phyloP scores from a whole-genome alignment of 2,329 filamentous ascomycete species.

The Aspergillus sp. region DNA sequence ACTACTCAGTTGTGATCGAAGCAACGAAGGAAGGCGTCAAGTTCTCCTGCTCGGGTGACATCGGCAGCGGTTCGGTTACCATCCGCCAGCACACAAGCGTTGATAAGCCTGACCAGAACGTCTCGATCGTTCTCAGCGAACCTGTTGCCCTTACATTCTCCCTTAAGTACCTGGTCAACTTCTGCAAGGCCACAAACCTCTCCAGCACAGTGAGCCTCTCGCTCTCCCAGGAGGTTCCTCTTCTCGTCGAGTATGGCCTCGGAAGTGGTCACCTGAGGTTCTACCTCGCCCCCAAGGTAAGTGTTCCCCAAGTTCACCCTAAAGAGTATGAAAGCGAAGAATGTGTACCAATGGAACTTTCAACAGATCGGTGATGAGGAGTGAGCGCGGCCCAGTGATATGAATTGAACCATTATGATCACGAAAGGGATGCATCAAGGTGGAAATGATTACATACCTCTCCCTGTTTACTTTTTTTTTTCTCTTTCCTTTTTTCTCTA shows the following conservation, averaged over 20 bases:
- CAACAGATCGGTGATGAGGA: slow-evolving; percentile 63
- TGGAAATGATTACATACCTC: slow-evolving; percentile 46
- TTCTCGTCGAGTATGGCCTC: slow-evolving; percentile 88
- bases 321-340: background rate
- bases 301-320: slow-evolving; percentile 25
- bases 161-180: slow-evolving; percentile 98
- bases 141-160: slow-evolving; percentile 95
- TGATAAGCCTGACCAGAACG: slow-evolving; percentile 82
- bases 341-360: slow-evolving; percentile 23
- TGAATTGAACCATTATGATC: slow-evolving; percentile 28
- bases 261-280: slow-evolving; percentile 89
- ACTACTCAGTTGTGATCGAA: slow-evolving; percentile 77
- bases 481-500: slow-evolving; percentile 21
- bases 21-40: slow-evolving; percentile 96
- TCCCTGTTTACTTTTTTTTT: slow-evolving; percentile 17
- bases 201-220: slow-evolving; percentile 84
- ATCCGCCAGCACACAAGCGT: slow-evolving; percentile 85
- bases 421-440: slow-evolving; percentile 40
- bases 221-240: slow-evolving; percentile 92
- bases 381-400: slow-evolving; percentile 29
- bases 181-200: slow-evolving; percentile 93
- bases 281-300: slow-evolving; percentile 96
- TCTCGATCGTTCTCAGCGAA: slow-evolving; percentile 87
- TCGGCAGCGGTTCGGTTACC: slow-evolving; percentile 91
- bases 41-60: slow-evolving; percentile 90